These are phyloP conservation scores for Pseudoneurospora amorphoporcata DNA, from an alignment of 495 filamentous ascomycete species.

Conservation along the genomic window DNA sequence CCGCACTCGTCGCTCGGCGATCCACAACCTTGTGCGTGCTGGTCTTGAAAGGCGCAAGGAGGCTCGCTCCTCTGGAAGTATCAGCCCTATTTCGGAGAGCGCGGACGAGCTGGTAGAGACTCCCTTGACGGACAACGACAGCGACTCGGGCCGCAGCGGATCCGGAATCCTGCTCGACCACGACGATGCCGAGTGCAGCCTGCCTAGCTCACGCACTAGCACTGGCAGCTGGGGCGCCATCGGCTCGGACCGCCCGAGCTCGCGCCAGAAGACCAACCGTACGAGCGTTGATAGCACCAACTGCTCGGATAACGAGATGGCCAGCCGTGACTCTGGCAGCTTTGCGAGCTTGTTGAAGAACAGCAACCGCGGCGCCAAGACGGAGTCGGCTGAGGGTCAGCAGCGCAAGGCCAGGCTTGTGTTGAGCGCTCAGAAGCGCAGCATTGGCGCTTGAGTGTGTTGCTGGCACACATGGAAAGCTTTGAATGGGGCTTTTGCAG, in stretches of 20 bases:
- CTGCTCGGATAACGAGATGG: constrained; percentile 33
- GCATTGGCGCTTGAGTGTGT: constrained; percentile 25
- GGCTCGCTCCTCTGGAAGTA: constrained; percentile 57
- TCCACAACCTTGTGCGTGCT: constrained; percentile 83
- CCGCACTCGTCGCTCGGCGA: constrained; percentile 83
- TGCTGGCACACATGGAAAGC: not conserved
- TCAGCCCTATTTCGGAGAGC: constrained; percentile 77
- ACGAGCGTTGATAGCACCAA: constrained; percentile 53
- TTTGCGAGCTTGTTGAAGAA: constrained; percentile 52
- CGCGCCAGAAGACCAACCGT: constrained; percentile 48
- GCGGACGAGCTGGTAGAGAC: constrained; percentile 65
- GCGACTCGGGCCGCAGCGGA: constrained; percentile 67
- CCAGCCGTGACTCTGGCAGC: constrained; percentile 25
- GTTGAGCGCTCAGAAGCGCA: constrained; percentile 84
- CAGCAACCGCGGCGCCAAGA: constrained; percentile 33
- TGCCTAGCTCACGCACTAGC: constrained; percentile 69
- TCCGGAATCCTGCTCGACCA: constrained; percentile 60
- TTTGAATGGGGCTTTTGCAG: not conserved
- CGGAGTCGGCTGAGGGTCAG: constrained; percentile 44
- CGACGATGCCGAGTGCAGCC: constrained; percentile 56
- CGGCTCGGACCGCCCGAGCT: constrained; percentile 63
- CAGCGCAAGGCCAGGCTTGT: constrained; percentile 81
- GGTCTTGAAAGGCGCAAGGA: constrained; percentile 75
- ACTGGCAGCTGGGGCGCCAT: constrained; percentile 65
- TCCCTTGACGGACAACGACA: constrained; percentile 65